Base-by-base conservation (phyloP, 345 rosid species). In the Nephelium lappaceum region DNA sequence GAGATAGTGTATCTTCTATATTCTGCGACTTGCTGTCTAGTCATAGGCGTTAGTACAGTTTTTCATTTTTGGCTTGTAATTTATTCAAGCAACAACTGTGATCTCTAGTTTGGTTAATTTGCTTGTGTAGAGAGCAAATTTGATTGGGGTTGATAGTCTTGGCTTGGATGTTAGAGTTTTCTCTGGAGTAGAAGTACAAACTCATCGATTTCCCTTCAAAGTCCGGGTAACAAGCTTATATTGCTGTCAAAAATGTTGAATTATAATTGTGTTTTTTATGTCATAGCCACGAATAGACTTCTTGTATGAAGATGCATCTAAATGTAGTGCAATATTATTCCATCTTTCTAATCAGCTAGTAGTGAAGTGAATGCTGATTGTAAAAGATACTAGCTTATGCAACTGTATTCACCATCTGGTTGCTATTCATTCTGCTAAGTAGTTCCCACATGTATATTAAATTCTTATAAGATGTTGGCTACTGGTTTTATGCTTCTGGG, bases 141-240 rank as follows among this genome's bases (percentile, higher is more conserved):
- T 93, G 88, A 88, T 93, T 68, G 96, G 93, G 74, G 89, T 95
- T 63, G 98, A 95, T 86, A 93, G 97, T 81, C 93, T 95, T 16
- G 99, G 99, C 65, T 79, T 95, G 84, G 98, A 95, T 84, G 99
- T 95, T 8, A 87, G 98, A 81, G 83, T 91, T 77, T 88, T 77
- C 81, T 84, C 84, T 41, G 97, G 98, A 11, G 79, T 77, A 64
- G 92, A 93, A 91, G 92, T 89, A 80, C 84, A 79, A 82, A 93
- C 99, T 71, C 95, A 93, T 86, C 92, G 99, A 61, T 95, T 95
- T 82, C 97, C 98, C 73, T 95, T 95, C 87, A 93, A 93, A 83
- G 83, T 62, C 61, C 89, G 85, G 89, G 99, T 93, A 80, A 86
- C 85, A 60, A 68, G 65, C 11, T 47, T 23, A 14, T 69, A 47